These are phyloP conservation scores for Aspergillus neoniger DNA, from an alignment of 2,329 filamentous ascomycete genomes.

Conservation along the genomic window DNA sequence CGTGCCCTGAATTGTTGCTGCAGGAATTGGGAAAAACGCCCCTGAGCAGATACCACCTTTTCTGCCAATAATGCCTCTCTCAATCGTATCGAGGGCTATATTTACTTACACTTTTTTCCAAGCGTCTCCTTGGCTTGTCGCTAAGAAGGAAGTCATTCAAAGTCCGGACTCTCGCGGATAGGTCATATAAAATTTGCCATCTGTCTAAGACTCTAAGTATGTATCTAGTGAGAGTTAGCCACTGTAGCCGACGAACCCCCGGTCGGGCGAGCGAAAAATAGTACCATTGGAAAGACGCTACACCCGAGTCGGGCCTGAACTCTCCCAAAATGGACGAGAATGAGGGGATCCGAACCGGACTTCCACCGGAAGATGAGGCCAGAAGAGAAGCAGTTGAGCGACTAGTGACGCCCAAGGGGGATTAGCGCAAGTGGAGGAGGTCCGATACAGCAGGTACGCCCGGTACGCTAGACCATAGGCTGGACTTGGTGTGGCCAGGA, in stretches of 20 bases:
- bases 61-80: neutral
- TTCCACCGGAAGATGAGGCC: constrained; percentile 4
- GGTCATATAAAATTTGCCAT: neutral
- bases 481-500: neutral
- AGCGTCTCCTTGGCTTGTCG: too few relatives aligned
- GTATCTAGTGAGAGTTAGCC: neutral
- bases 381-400: neutral
- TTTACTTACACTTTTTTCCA: neutral
- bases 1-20: neutral
- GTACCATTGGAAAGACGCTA: neutral
- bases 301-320: neutral
- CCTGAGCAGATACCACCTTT: neutral
- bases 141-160: neutral
- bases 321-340: neutral
- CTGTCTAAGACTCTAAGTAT: neutral
- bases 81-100: neutral
- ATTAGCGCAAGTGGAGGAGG: neutral
- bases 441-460: constrained; percentile 5
- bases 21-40: neutral
- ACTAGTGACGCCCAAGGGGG: neutral
- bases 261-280: neutral
- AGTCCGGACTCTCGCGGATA: neutral
- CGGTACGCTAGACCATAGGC: neutral
- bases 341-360: constrained; percentile 9
- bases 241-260: neutral